Base-by-base conservation (phyloP, 768 basidiomycete genomes). In the Plicaturopsis crispa region DNA sequence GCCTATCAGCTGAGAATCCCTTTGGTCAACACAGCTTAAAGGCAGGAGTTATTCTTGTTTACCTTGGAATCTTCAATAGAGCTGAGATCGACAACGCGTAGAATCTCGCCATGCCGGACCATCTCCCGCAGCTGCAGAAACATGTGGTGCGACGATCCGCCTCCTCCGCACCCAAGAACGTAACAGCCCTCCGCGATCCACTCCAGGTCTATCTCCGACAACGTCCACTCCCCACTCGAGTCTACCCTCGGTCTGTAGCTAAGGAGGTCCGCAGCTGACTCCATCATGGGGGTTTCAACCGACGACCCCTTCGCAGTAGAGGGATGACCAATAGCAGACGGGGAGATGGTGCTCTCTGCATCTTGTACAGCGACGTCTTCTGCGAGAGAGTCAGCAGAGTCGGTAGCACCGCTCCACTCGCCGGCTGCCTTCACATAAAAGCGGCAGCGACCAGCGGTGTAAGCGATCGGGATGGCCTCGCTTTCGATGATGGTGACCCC, bases 161-260 rank as follows among this genome's bases (percentile, higher is more conserved):
- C 80, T 20, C 80, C 80, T 3, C 80, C 79, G 13, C 69, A 72
- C 0, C 79, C 80, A 2, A 82, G 60, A 28, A 81, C 62, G 28
- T 73, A 75, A 37, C 78, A 78, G 21, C 80, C 80, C 38, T 75
- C 73, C 18, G 75, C 67, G 33, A 82, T 72, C 62, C 74, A 81
- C 39, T 75, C 73, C 17, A 72, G 51, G 45, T 73, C 70, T 2
- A 61, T 55, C 47, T 73, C 70, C 11, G 63, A 64, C 4, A 74
- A 35, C 24, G 61, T 48, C 72, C 70, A 75, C 44, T 65, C 62
- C 5, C 62, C 46, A 6, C 54, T 54, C n/a, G 56, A 47, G 31
- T n/a, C n/a, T n/a, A 76, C 61, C 18, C 33, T 49, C 4, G 67
- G 70, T 23, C 36, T 47, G 45, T 70, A 75, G 4, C 44, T 48